Evolutionary conservation across 139 green algal genomes (phyloP).

Genomic region (Closterium sp.): DNA sequence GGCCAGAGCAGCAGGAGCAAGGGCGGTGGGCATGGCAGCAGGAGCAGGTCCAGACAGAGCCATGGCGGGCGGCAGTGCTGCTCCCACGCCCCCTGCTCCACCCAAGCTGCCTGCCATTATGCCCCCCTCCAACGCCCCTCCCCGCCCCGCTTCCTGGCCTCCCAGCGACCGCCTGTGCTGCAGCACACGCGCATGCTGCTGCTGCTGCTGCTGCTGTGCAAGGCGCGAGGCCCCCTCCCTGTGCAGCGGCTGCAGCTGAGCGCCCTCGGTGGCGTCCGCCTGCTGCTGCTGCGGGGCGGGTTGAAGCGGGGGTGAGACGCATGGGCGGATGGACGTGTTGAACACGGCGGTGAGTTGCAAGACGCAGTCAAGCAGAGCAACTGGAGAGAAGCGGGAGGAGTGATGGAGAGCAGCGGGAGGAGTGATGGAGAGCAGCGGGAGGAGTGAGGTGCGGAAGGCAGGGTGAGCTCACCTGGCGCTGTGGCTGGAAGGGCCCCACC

Average conservation of each 20-base stretch:
- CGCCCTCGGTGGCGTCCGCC: background rate
- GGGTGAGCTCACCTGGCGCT: background rate
- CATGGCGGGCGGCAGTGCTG: background rate
- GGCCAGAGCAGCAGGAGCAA: background rate
- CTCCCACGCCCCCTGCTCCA: background rate
- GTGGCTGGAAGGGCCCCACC: slow-evolving; percentile 12
- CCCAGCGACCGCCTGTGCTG: background rate
- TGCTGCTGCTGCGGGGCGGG: background rate
- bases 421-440: background rate
- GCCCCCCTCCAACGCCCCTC: background rate
- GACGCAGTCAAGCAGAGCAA: slow-evolving; percentile 1
- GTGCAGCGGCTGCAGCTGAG: background rate
- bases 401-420: too few species aligned
- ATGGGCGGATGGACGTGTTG: background rate
- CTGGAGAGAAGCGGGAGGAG: too few species aligned
- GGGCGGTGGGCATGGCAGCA: background rate
- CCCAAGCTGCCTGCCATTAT: background rate
- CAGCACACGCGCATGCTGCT: background rate
- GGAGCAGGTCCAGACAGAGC: background rate
- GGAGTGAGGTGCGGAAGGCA: background rate
- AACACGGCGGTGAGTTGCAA: background rate
- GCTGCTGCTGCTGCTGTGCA: background rate
- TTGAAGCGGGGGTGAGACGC: background rate
- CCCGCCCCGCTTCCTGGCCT: background rate
- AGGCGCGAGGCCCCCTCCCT: background rate